Base-by-base conservation (phyloP, 2,329 filamentous ascomycete species). In the Cercospora janseana region DNA sequence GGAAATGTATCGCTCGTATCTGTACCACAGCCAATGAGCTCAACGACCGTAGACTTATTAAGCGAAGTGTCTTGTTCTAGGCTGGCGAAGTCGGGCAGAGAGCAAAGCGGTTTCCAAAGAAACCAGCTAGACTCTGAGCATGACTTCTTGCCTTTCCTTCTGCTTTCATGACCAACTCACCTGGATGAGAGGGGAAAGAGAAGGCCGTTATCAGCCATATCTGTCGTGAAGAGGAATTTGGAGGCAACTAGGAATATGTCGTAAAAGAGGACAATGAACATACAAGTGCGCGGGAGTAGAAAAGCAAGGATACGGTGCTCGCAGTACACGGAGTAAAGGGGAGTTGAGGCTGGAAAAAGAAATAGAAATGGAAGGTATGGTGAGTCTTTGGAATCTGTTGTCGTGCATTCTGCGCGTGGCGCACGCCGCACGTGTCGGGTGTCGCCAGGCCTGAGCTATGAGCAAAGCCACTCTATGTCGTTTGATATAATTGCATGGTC, bases 11-110 rank as follows among this genome's bases (percentile, higher is more conserved):
- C 74, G 72, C 79, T 80, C 79, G 80, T 83, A 84, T 84, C 81
- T 84, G 81, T 84, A 79, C 80, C 79, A 73, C 71, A 71, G 77
- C 74, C 71, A 76, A 73, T 56, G 69, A 72, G 67, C 78, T 82
- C 74, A 72, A 77, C 72, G 71, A 72, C 73, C 72, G 76, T 76
- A 80, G 79, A 80, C 83, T 80, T 80, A 83, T 79, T 80, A 75
- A 71, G 78, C 57, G 58, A 43, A 49, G 38, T 49, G 15, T 34
- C n/a, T 62, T 50, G 40, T 49, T 66, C 57, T 66, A 45, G 63
- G 63, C 63, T 63, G 51, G 31, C 35, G 51, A 59, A 50, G 35
- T 42, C 28, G 26, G 29, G 29, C 35, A 32, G 28, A 38, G 72
- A 58, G 65, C n/a, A n/a, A 60, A 64, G 60, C 60, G 68, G 71